Evolutionary conservation across 805 yeast genomes (phyloP), one percentile per base, ranked within the genome.

Genomic region (Schizosaccharomyces lindneri): DNA sequence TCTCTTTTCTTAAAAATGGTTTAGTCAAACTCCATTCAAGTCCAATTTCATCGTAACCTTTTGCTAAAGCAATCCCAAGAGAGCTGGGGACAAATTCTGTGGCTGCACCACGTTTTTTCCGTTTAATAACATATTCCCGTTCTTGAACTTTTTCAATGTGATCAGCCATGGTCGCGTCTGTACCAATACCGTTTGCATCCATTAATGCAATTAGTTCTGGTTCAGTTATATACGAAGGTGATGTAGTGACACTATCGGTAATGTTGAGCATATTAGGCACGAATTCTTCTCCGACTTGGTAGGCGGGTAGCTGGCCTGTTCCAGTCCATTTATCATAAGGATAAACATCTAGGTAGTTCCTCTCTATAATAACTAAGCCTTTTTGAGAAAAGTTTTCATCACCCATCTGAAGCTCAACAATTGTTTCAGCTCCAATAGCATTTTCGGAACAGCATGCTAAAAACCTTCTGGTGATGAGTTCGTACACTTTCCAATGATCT

Each of bases 121-220:
- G 32, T 15, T 51, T 51, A 7, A 51, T 6, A 6, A 86, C 79
- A 67, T 89, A 94, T 21, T 81, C 80, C 61, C 98, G 73, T 11
- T 71, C 70, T 36, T 78, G 72, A 55, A 93, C 81, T 68, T 85
- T 89, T 63, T 85, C 88, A 48, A 93, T 93, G 71, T 93, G 99
- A 55, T 93, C 98, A 0, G 97, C 98, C 71, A 93, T 94, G 0
- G 99, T 93, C 0, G 99, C 99, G 74, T 93, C 99, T 0, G 99
- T 93, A 2, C 99, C 99, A 57, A 93, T 93, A 0, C 97, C 97
- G 70, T 93, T 93, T 11, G 82, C 85, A 73, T 94, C 97, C 99
- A 93, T 93, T 59, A 93, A 73, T 9, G 87, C 83, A 72, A 93
- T 87, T 27, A 93, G 75, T 68, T 90, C 98, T 0, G 95, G 78